Evolutionary conservation across 2,329 filamentous ascomycete genomes (phyloP).

Genomic region (Leptosphaerulina australis): DNA sequence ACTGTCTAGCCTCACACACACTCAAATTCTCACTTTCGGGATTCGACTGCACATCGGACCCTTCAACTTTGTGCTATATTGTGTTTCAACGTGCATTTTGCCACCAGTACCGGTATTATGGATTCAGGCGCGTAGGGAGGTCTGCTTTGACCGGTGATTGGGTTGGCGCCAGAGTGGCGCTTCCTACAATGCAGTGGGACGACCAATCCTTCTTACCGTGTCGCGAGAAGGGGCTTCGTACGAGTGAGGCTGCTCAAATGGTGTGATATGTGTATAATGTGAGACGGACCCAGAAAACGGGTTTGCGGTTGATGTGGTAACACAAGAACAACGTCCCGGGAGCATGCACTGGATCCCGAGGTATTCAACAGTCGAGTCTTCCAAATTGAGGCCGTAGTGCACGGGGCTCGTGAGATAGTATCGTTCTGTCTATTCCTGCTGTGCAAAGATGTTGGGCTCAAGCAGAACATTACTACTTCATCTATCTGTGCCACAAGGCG

Average conservation of each 20-base stretch:
- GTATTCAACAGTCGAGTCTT: background rate
- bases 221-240: slow-evolving; percentile 5
- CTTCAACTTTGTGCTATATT: slow-evolving; percentile 1
- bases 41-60: background rate
- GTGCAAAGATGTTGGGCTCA: background rate
- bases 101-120: slow-evolving; percentile 4
- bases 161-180: slow-evolving; percentile 13
- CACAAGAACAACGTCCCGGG: slow-evolving; percentile 8
- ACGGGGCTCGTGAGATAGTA: background rate
- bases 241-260: slow-evolving; percentile 11
- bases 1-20: slow-evolving; percentile 6
- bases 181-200: slow-evolving; percentile 5
- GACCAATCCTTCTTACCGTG: slow-evolving; percentile 3
- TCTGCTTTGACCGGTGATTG: slow-evolving; percentile 8
- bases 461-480: background rate
- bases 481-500: slow-evolving; percentile 12
- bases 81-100: slow-evolving; percentile 9
- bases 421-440: background rate
- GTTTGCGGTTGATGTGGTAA: slow-evolving; percentile 8
- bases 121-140: slow-evolving; percentile 11
- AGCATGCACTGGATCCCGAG: slow-evolving; percentile 6
- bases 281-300: slow-evolving; percentile 15
- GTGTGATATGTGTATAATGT: slow-evolving; percentile 16
- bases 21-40: background rate
- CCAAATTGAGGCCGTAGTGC: background rate